Evolutionary conservation across 257 asterid genomes (phyloP).

Genomic region (Solanum pinnatisectum): DNA sequence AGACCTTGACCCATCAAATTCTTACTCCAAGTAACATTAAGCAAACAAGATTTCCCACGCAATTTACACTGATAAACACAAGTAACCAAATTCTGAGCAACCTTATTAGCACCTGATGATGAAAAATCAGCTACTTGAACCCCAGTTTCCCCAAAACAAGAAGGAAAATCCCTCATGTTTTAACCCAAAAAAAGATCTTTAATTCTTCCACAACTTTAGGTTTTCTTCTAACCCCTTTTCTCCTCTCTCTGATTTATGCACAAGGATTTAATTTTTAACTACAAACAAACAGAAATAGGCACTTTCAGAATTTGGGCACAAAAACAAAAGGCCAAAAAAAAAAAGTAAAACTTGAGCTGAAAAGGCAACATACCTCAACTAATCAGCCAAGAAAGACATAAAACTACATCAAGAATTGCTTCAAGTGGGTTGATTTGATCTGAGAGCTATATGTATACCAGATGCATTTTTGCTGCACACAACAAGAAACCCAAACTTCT

Average conservation of each 20-base stretch:
- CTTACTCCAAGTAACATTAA: slow-evolving; percentile 36
- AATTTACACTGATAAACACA: slow-evolving; percentile 31
- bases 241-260: not conserved
- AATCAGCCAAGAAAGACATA: slow-evolving; percentile 7
- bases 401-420: slow-evolving; percentile 10
- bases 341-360: not conserved
- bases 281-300: not conserved
- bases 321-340: not conserved
- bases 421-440: slow-evolving; percentile 16
- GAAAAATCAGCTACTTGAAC: slow-evolving; percentile 48
- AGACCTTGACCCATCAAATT: slow-evolving; percentile 48
- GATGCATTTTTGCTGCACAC: slow-evolving; percentile 28
- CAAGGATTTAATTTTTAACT: slow-evolving; percentile 8
- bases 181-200: not conserved
- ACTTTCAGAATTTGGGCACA: not conserved
- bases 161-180: slow-evolving; percentile 42
- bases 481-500: slow-evolving; percentile 21
- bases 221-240: not conserved
- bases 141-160: slow-evolving; percentile 51
- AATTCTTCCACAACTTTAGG: not conserved
- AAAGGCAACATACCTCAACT: slow-evolving; percentile 23
- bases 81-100: slow-evolving; percentile 33
- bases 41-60: slow-evolving; percentile 28
- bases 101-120: slow-evolving; percentile 26
- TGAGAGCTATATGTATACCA: slow-evolving; percentile 6